Evolutionary conservation across 495 filamentous ascomycete species (phyloP).

Genomic region (Penicillium bialowiezense): DNA sequence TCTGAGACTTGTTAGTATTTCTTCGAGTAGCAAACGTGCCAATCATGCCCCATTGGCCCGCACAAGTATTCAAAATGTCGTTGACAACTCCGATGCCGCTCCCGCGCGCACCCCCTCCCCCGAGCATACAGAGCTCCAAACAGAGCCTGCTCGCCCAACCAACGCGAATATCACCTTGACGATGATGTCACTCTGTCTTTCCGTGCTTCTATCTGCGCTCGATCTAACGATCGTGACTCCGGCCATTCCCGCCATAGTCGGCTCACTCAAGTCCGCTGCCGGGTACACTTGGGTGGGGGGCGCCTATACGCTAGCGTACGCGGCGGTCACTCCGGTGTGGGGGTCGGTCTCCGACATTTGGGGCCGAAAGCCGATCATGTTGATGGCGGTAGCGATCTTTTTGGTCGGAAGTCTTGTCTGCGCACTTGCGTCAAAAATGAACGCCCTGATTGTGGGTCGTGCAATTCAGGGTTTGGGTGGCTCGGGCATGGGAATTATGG

Average conservation of each 20-base stretch:
- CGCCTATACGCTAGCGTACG: slow-evolving; percentile 38
- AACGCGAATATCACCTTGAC: not conserved
- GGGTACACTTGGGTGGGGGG: slow-evolving; percentile 56
- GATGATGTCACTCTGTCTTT: slow-evolving; percentile 10
- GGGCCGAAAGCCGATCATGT: slow-evolving; percentile 69
- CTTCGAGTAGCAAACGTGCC: not conserved
- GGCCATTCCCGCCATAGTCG: slow-evolving; percentile 47
- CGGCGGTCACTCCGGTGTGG: slow-evolving; percentile 42
- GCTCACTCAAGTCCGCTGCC: slow-evolving; percentile 38
- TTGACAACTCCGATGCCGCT: not conserved
- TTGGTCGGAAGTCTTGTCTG: slow-evolving; percentile 62
- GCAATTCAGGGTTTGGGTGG: slow-evolving; percentile 70
- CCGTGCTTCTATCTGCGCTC: slow-evolving; percentile 49
- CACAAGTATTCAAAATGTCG: not conserved
- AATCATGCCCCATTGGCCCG: not conserved
- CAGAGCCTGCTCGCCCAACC: not conserved
- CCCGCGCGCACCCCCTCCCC: not conserved
- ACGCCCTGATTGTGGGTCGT: slow-evolving; percentile 66
- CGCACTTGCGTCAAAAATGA: slow-evolving; percentile 55
- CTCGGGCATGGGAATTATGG: slow-evolving; percentile 67
- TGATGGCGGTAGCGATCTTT: slow-evolving; percentile 63
- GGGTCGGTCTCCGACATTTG: slow-evolving; percentile 72
- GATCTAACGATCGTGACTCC: slow-evolving; percentile 56
- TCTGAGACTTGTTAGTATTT: not conserved
- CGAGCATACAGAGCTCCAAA: not conserved